Conservation (phyloP, 169 alveolate genomes). For the Ichthyophthirius multifiliis region DNA sequence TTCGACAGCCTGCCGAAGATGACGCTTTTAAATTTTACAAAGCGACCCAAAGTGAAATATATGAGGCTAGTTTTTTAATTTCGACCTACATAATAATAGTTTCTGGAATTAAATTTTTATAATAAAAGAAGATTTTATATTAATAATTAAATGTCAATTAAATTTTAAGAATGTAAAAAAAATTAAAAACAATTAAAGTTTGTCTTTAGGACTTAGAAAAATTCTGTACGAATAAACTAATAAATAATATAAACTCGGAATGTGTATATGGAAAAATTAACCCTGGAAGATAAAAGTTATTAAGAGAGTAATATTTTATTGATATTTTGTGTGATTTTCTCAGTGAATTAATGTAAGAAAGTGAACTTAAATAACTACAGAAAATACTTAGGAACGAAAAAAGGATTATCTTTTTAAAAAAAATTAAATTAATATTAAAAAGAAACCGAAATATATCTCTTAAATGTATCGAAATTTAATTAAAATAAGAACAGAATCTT, state of each 20-base stretch:
- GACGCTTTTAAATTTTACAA: slow-evolving; percentile 5
- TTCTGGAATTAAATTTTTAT: too few relatives aligned
- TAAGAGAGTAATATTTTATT: background rate
- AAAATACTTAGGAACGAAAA: too few relatives aligned
- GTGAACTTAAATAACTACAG: background rate
- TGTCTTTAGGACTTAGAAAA: slow-evolving; percentile 8
- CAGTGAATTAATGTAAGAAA: background rate
- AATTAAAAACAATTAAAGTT: background rate
- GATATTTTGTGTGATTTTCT: background rate
- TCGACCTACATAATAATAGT: too few relatives aligned
- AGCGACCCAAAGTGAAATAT: slow-evolving; percentile 8
- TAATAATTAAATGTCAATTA: too few relatives aligned
- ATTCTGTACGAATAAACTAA: background rate
- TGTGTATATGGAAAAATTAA: slow-evolving; percentile 3
- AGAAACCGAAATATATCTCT: too few relatives aligned
- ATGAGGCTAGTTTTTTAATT: background rate
- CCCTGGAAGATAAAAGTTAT: background rate
- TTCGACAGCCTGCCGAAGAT: background rate
- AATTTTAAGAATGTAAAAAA: background rate
- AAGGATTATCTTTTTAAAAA: too few relatives aligned
- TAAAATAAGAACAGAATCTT: too few relatives aligned
- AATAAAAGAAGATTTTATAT: too few relatives aligned
- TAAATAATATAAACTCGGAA: background rate
- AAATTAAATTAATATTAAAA: too few relatives aligned
- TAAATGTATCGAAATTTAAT: too few relatives aligned